phyloP scores from a whole-genome alignment of 192 early-diverging fungal species.

The Backusella tarrabulga region DNA sequence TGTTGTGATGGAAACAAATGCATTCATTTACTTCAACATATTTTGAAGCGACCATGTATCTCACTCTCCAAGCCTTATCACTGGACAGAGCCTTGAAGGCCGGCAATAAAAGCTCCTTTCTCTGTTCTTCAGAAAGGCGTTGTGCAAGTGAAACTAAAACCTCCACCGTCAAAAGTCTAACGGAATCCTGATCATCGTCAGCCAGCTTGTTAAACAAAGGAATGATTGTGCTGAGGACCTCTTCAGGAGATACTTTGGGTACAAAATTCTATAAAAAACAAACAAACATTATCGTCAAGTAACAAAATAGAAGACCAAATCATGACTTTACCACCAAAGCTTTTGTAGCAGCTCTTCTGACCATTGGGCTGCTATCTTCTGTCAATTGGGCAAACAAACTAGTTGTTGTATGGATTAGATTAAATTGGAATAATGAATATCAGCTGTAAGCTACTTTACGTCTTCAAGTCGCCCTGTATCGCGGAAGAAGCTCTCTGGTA shows the following conservation, averaged over 20 bases:
- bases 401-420: constrained; percentile 1
- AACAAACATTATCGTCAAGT: constrained; percentile 3
- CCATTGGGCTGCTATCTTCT: constrained; percentile 98
- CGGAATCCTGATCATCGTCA: constrained; percentile 92
- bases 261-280: constrained; percentile 13
- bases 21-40: constrained; percentile 76
- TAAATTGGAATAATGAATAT: neutral
- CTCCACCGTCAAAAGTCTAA: constrained; percentile 92
- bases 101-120: constrained; percentile 70
- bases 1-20: neutral
- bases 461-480: constrained; percentile 85
- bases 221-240: constrained; percentile 83
- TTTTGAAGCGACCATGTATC: constrained; percentile 99
- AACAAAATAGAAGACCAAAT: neutral
- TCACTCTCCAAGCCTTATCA: constrained; percentile 98
- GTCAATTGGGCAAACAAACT: constrained; percentile 80
- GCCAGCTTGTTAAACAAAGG: constrained; percentile 86
- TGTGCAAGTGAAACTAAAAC: constrained; percentile 88
- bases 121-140: constrained; percentile 72
- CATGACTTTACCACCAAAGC: constrained; percentile 63
- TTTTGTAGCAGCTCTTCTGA: constrained; percentile 90
- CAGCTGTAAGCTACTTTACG: constrained; percentile 41
- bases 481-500: constrained; percentile 71
- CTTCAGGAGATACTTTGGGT: constrained; percentile 63
- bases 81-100: constrained; percentile 74